A percentile compares a stretch with the other conserved stretches of the same genome.
phyloP scores from a whole-genome alignment of 331 rosid genomes.

The Quercus lobata region DNA sequence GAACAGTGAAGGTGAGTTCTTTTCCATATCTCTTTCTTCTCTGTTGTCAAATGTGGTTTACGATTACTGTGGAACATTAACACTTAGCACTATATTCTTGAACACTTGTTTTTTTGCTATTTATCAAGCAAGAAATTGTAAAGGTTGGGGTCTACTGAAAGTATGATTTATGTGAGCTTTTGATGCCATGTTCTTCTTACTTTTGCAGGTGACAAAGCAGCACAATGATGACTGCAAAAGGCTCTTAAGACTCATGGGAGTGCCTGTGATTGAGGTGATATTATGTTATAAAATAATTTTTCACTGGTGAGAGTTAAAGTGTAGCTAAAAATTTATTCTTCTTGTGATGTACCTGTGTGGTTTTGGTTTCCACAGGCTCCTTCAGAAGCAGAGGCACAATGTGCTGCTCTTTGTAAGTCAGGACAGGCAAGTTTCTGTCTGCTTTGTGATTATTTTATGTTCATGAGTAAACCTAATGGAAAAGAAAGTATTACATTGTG shows the following conservation, averaged over 20 bases:
- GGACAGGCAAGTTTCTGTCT: conserved; percentile 68
- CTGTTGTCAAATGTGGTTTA: background rate
- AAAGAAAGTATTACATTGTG: background rate
- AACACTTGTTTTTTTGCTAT: background rate
- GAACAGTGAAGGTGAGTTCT: conserved; percentile 84
- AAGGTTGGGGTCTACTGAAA: background rate
- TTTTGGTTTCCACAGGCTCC: conserved; percentile 74
- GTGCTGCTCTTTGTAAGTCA: conserved; percentile 89
- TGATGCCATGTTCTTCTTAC: conserved; percentile 19
- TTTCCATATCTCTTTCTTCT: conserved; percentile 1
- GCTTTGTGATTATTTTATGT: conserved; percentile 3
- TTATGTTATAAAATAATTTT: conserved; percentile 16
- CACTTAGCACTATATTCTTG: background rate
- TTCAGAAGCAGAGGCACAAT: conserved; percentile 99
- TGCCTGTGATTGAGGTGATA: conserved; percentile 93
- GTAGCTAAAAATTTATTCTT: background rate
- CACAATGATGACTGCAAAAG: conserved; percentile 94
- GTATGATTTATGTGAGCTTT: conserved; percentile 3
- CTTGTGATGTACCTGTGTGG: conserved; percentile 14
- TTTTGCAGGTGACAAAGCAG: conserved; percentile 82
- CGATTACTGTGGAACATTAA: background rate
- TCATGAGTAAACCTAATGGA: conserved; percentile 3
- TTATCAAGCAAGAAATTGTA: conserved; percentile 1
- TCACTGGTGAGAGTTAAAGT: background rate
- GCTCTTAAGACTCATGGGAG: conserved; percentile 95